Base-by-base conservation (phyloP, 2,329 filamentous ascomycete genomes). In the Fusarium napiforme region DNA sequence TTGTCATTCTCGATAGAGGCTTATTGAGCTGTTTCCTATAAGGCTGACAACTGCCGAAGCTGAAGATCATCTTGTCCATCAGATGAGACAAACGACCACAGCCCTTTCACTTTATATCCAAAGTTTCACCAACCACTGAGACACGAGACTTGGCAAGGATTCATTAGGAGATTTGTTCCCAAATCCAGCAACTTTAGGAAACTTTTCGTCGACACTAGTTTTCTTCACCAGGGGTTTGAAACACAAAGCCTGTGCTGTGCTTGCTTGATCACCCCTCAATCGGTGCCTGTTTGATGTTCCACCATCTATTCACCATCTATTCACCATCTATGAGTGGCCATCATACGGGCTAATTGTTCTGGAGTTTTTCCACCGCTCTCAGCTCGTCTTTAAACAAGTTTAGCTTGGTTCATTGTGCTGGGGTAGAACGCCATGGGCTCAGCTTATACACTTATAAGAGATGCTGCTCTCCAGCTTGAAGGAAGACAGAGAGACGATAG, bases 371-470 rank as follows among this genome's bases (percentile, higher is more conserved):
- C 75, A 76, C 73, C 67, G 63, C 56, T 76, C 60, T 46, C 36
- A 43, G 56, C 26, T 53, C 57, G 36, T 37, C 19, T 64, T 63
- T 37, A 57, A 57, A 42, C 37, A 58, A 63, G 60, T 63, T 71
- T 65, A 67, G 64, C 64, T 42, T n/a, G 21, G 23, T 16, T 52
- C 60, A 64, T 64, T n/a, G 36, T 37, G 6, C 67, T 55, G 62
- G 62, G 62, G 53, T 32, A 46, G 19, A 42, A 21, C 23, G 42
- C 15, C 32, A 53, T 36, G 21, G 34, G 23, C 43, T 7, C 16
- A 30, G 26, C 67, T 70, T 75, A 73, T 60, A 76, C 32, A 46
- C 71, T 63, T 77, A 76, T 65, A 77, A 76, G 71, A 70, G 39
- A 59, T 34, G 34, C 49, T 59, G 42, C 23, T 47, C 67, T 73